Evolutionary conservation across 345 rosid species (phyloP), one percentile per base, ranked within the genome.

Genomic region (Aquilaria malaccensis): DNA sequence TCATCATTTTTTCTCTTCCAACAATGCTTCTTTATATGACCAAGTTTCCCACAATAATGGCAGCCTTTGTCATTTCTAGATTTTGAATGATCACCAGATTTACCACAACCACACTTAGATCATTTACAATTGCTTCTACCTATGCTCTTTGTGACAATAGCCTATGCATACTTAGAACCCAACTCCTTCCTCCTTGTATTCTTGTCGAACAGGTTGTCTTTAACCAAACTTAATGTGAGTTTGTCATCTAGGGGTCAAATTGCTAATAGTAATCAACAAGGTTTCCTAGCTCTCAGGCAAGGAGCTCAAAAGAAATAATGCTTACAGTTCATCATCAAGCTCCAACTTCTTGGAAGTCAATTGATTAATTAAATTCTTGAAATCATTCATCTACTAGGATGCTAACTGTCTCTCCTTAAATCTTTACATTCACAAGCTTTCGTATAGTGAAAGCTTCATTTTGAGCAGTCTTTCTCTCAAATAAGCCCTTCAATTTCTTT

Each of bases 161-260:
- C 60, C 13, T 54, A 9, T 52, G 30, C 2, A 29, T 41, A 43
- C 11, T 22, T 10, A 13, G 22, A 41, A 13, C 55, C 43, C 45
- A 7, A 6, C 29, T 55, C 60, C 15, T 64, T 64, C 33, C 60
- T 64, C 31, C 61, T 64, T 22, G 61, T 11, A n/a, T 64, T 60
- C 56, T 55, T 33, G 54, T 63, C 52, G 7, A 63, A 13, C 57
- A 51, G 14, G 33, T 29, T 64, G 11, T 55, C 60, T 31, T 45
- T 64, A 0, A 64, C 68, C 13, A 56, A 43, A 11, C 13, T 13
- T 43, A 64, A 12, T 12, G 61, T 56, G 30, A 64, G 0, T 22
- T 37, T 50, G 10, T 47, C 57, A 30, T 62, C 52, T 3, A 48
- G 57, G 15, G 0, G 61, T 22, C 3, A 15, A 11, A 9, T 30